Conservation (phyloP, 208 protist species). For the Trypanosoma melophagium region DNA sequence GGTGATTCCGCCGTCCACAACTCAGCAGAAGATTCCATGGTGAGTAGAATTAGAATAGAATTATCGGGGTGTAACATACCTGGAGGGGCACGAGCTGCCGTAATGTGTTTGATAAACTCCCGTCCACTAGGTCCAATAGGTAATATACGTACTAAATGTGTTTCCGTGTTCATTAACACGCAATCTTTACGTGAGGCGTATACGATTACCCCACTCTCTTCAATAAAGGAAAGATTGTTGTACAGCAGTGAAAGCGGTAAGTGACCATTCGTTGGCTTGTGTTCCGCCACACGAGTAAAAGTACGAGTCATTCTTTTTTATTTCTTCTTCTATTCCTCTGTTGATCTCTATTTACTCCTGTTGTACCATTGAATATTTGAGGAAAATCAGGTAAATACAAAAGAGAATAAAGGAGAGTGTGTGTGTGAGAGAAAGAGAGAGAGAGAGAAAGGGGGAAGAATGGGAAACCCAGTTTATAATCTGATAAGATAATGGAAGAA, state of each 20-base stretch:
- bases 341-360: background rate
- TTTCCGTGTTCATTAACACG: background rate
- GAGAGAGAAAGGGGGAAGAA: too few species aligned
- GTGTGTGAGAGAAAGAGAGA: too few species aligned
- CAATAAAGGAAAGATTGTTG: conserved; percentile 50
- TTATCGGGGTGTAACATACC: background rate
- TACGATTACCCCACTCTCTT: conserved; percentile 24
- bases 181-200: conserved; percentile 31
- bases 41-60: conserved; percentile 18
- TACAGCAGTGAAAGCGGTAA: conserved; percentile 36
- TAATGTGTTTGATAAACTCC: conserved; percentile 25
- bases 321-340: background rate
- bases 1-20: conserved; percentile 13
- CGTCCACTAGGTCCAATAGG: conserved; percentile 8
- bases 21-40: conserved; percentile 11
- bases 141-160: background rate
- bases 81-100: conserved; percentile 2
- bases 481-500: too few species aligned
- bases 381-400: background rate
- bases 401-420: conserved; percentile 12
- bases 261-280: background rate
- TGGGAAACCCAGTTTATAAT: too few species aligned
- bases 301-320: conserved; percentile 9
- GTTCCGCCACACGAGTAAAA: conserved; percentile 5
- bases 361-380: background rate